phyloP scores from a whole-genome alignment of 768 basidiomycete species.

The Boletus reticuloceps region DNA sequence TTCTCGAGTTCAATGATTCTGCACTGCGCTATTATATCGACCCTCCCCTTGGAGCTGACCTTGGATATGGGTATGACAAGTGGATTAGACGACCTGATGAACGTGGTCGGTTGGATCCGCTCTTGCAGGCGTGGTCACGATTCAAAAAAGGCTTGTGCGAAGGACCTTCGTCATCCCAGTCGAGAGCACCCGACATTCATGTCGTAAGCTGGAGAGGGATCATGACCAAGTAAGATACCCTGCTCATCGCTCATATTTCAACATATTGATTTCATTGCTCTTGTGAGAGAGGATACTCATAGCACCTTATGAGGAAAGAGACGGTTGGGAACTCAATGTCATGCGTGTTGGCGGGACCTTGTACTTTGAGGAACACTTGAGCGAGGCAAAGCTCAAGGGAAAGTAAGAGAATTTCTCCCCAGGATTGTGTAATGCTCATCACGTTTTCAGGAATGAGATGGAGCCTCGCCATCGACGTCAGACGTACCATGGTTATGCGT shows the following conservation, averaged over 20 bases:
- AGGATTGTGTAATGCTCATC: neutral
- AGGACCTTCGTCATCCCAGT: slow-evolving; percentile 27
- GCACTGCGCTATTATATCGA: slow-evolving; percentile 69
- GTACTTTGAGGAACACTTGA: slow-evolving; percentile 72
- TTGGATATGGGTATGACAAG: slow-evolving; percentile 67
- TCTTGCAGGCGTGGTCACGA: slow-evolving; percentile 57
- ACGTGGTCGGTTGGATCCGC: slow-evolving; percentile 62
- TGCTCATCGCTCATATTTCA: slow-evolving; percentile 3
- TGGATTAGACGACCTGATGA: slow-evolving; percentile 70
- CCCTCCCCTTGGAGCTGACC: slow-evolving; percentile 64
- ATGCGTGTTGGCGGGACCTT: slow-evolving; percentile 71
- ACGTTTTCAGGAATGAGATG: slow-evolving; percentile 54
- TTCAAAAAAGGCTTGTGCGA: slow-evolving; percentile 36
- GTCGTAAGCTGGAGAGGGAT: slow-evolving; percentile 79
- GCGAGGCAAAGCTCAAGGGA: slow-evolving; percentile 54
- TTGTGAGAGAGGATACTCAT: slow-evolving; percentile 67
- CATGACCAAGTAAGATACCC: slow-evolving; percentile 67
- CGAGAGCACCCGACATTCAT: slow-evolving; percentile 41
- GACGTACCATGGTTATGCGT: slow-evolving; percentile 84
- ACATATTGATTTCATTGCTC: slow-evolving; percentile 19
- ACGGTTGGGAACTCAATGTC: slow-evolving; percentile 79
- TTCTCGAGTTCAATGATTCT: slow-evolving; percentile 62
- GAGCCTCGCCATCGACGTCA: slow-evolving; percentile 60
- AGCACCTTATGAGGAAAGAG: slow-evolving; percentile 79
- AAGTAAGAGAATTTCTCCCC: slow-evolving; percentile 47